phyloP scores from a whole-genome alignment of 441 rosid species.

The Lepidium campestre region DNA sequence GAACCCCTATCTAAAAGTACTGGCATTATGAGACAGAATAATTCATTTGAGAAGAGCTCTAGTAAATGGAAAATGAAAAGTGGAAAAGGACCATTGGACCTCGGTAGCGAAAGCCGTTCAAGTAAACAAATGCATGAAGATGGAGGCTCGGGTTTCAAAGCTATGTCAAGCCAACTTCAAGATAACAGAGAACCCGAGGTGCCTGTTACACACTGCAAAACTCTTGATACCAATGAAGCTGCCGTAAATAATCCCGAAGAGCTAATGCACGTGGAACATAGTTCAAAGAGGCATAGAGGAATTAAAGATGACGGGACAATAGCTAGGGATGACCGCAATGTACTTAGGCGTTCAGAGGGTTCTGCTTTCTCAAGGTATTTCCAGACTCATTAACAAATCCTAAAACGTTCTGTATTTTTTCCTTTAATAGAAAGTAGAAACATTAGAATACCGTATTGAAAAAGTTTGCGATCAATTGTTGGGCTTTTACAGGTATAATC shows the following conservation, averaged over 20 bases:
- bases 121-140: slow-evolving; percentile 27
- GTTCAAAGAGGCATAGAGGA: slow-evolving; percentile 42
- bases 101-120: slow-evolving; percentile 26
- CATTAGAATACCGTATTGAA: neutral
- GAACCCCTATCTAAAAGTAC: slow-evolving; percentile 21
- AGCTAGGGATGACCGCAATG: slow-evolving; percentile 52
- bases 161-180: slow-evolving; percentile 17
- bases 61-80: slow-evolving; percentile 23
- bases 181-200: slow-evolving; percentile 21
- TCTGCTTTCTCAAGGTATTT: slow-evolving; percentile 77
- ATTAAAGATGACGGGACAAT: slow-evolving; percentile 25
- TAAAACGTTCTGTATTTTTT: neutral
- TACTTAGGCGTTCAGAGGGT: slow-evolving; percentile 64
- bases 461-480: slow-evolving; percentile 14
- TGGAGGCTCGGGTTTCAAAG: slow-evolving; percentile 14
- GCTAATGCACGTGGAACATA: slow-evolving; percentile 16
- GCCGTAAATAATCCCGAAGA: neutral
- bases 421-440: neutral
- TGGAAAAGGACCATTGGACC: slow-evolving; percentile 23
- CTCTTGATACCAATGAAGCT: slow-evolving; percentile 14
- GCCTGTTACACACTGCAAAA: slow-evolving; percentile 11
- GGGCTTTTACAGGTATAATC: slow-evolving; percentile 49
- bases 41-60: slow-evolving; percentile 26
- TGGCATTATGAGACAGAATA: slow-evolving; percentile 14
- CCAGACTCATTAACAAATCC: neutral